Base-by-base conservation (phyloP, 1,139 yeast genomes). In the Kurtzmaniella quercitrusa region DNA sequence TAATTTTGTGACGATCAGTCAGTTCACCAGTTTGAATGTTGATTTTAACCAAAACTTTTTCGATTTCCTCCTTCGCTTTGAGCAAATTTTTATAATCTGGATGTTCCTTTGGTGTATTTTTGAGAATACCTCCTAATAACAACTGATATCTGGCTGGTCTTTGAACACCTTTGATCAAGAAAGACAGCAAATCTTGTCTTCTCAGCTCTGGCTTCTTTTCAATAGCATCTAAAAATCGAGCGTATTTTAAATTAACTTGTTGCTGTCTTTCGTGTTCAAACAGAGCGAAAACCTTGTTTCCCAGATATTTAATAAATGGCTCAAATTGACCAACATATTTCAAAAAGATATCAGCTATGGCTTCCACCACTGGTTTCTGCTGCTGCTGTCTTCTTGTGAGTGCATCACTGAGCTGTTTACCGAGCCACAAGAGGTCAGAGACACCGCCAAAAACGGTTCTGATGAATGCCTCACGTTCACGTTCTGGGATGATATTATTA, bases 251-350 rank as follows among this genome's bases (percentile, higher is more conserved):
- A 61, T 94, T 93, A 22, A 85, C 88, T 46, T 88, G 84, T 61
- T 89, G 88, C 59, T 93, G 98, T 42, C 97, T 77, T 65, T 93
- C 98, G 65, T 89, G 89, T 62, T 93, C 96, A 64, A 88, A 89
- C 61, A 89, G 88, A 11, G 97, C 98, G 66, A 88, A 89, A 42
- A 93, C 89, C 60, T 94, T 94, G 46, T 93, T 89, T n/a, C 97
- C 97, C 46, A 96, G 95, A 60, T 93, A 93, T 40, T 85, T 77
- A 41, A 93, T 84, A 63, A 91, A 93, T 2, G 98, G 96, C 49
- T 89, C 96, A 63, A 93, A 91, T 50, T 79, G 78, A 11, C 94
- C 89, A 32, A 91, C 88, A 58, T 75, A 84, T 51, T 89, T 94
- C 45, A 91, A 65, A 51, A 93, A 82, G 2, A 93, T 78, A 61